Evolutionary conservation across 2,329 filamentous ascomycete genomes (phyloP), one percentile per base, ranked within the genome.

Genomic region (Metarhizium brunneum): DNA sequence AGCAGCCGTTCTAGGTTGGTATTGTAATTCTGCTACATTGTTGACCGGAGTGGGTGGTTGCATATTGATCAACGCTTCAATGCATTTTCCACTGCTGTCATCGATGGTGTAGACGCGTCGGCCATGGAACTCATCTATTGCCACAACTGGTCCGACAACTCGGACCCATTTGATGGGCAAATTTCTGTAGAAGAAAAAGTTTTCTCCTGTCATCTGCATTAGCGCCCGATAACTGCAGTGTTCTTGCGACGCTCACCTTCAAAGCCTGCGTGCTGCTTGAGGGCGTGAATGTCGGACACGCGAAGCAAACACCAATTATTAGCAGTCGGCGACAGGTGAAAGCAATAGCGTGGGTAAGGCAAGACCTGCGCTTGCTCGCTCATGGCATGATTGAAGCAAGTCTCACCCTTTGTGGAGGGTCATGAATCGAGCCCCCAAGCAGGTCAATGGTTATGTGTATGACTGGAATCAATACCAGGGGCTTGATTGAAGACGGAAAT

Each of bases 151-250:
- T 35, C 89, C 89, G 7, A 84, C 79, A 36, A 92, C 69, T 58
- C 85, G 84, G 54, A 88, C 81, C 81, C 85, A 92, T 77, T 84
- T 83, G 62, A 92, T 83, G 0, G 88, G 88, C 61, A 92, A 83
- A 68, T 91, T 92, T 52, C 77, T 70, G 71, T 84, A 78, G 69
- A 91, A 90, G 66, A 77, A 85, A 38, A 85, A 73, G 59, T 78
- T 72, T 63, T 82, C 78, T 51, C 76, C 76, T 72, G 25, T 4
- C 35, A 11, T 6, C 14, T 18, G 4, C 0, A 13, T 14, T 38
- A 48, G 18, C n/a, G 20, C 6, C 49, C 7, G 10, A 16, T 43
- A 14, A 11, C 20, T 35, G 30, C 6, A 8, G 30, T 29, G 4
- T 35, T 4, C n/a, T 7, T 36, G n/a, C 18, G 45, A 20, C 47